phyloP scores from a whole-genome alignment of 73 alveolate genomes.

The Urostyla sp. region DNA sequence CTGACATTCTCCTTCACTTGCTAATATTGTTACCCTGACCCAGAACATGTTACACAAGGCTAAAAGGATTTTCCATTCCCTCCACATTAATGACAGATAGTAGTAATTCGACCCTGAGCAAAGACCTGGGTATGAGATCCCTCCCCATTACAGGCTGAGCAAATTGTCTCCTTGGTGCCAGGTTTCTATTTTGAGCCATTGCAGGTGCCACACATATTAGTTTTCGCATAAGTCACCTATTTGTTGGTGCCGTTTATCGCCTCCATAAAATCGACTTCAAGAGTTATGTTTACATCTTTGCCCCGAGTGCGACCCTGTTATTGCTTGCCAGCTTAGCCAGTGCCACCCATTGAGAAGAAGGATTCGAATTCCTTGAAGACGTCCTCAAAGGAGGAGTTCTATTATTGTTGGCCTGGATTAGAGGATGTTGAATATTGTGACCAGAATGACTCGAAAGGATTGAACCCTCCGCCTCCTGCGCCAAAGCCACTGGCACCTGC shows the following conservation, averaged over 20 bases:
- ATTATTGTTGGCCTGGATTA: too few species aligned
- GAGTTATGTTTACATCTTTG: slow-evolving; percentile 63
- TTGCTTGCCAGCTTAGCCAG: background rate
- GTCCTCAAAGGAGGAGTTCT: slow-evolving; percentile 59
- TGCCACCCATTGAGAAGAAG: slow-evolving; percentile 75
- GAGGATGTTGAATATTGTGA: too few species aligned
- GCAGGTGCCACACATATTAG: slow-evolving; percentile 70
- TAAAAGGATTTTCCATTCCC: slow-evolving; percentile 76
- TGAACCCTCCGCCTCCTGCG: slow-evolving; percentile 59
- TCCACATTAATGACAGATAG: slow-evolving; percentile 71
- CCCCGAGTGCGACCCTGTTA: slow-evolving; percentile 59
- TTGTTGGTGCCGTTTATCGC: slow-evolving; percentile 74
- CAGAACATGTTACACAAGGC: slow-evolving; percentile 71
- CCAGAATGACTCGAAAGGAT: slow-evolving; percentile 65
- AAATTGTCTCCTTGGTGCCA: slow-evolving; percentile 73
- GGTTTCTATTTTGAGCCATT: slow-evolving; percentile 79
- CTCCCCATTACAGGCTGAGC: slow-evolving; percentile 78
- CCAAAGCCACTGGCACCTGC: slow-evolving; percentile 62
- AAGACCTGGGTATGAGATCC: slow-evolving; percentile 58
- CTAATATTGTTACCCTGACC: slow-evolving; percentile 59
- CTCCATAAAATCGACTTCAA: slow-evolving; percentile 78
- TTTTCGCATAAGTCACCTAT: slow-evolving; percentile 55
- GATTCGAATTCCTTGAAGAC: slow-evolving; percentile 75
- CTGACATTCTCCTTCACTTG: slow-evolving; percentile 65
- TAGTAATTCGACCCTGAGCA: slow-evolving; percentile 70